Percentiles rank a stretch among this genome's conserved stretches.
Conservation (phyloP, 768 basidiomycete genomes). For the Leccinum sublutescens region DNA sequence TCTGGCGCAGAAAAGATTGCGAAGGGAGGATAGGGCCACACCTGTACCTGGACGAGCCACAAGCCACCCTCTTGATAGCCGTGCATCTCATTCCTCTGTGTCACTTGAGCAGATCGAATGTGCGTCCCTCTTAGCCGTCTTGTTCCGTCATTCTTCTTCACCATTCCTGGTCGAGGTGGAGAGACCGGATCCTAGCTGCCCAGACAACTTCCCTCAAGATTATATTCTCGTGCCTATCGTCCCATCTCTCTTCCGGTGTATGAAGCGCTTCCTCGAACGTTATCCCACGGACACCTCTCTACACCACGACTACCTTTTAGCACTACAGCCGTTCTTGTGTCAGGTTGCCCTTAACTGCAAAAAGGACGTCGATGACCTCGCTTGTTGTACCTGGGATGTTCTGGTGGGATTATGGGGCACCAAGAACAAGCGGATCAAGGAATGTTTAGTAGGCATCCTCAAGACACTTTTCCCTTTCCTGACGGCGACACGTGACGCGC, state of each 20-base stretch:
- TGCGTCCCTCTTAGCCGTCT: conserved; percentile 57
- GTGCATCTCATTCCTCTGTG: conserved; percentile 31
- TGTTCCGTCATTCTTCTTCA: conserved; percentile 55
- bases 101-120: conserved; percentile 70
- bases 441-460: conserved; percentile 73
- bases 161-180: conserved; percentile 50
- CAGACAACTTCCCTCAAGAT: conserved; percentile 34
- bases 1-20: conserved; percentile 26
- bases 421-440: conserved; percentile 74
- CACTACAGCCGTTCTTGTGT: conserved; percentile 65
- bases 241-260: conserved; percentile 55
- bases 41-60: conserved; percentile 15
- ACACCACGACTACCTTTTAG: conserved; percentile 69
- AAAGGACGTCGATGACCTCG: conserved; percentile 56
- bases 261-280: conserved; percentile 59
- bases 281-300: conserved; percentile 77
- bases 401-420: conserved; percentile 75
- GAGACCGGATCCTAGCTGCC: conserved; percentile 20
- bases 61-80: conserved; percentile 24
- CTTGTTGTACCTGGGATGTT: conserved; percentile 57
- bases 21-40: conserved; percentile 22
- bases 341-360: conserved; percentile 78
- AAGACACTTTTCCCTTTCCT: conserved; percentile 73
- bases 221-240: conserved; percentile 20
- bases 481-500: conserved; percentile 35